These are phyloP conservation scores for Syncephalastrum sp. DNA, from an alignment of 371 early-diverging fungal species.

Conservation along the genomic window DNA sequence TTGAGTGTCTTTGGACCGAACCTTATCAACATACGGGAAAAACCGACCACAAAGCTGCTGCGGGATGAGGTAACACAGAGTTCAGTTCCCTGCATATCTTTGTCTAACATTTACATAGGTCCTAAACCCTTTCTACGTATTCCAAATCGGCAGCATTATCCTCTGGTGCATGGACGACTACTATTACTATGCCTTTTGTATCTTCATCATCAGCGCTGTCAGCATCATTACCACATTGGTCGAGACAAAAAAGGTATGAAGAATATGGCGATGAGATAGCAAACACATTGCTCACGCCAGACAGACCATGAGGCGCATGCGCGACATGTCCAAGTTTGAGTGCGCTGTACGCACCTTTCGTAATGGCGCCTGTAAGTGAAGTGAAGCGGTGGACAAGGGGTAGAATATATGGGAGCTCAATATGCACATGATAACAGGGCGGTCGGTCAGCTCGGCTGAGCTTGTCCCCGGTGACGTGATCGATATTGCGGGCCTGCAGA, in stretches of 20 bases:
- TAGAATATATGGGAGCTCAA: no score
- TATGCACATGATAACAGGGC: constrained; percentile 31
- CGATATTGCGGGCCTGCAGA: constrained; percentile 70
- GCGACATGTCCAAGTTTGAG: constrained; percentile 84
- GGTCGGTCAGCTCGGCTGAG: constrained; percentile 74
- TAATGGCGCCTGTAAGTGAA: constrained; percentile 60
- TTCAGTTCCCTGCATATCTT: constrained; percentile 5
- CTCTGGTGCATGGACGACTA: constrained; percentile 95
- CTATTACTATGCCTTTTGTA: constrained; percentile 93
- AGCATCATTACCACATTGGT: constrained; percentile 79
- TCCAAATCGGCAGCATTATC: constrained; percentile 87
- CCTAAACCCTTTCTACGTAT: constrained; percentile 91
- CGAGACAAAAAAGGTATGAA: constrained; percentile 76
- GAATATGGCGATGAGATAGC: background rate
- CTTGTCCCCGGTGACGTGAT: constrained; percentile 95
- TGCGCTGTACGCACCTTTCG: constrained; percentile 80
- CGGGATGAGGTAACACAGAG: constrained; percentile 69
- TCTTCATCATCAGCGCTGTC: constrained; percentile 78
- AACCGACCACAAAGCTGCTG: constrained; percentile 71
- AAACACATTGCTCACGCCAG: background rate
- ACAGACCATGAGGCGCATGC: constrained; percentile 74
- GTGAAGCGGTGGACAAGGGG: constrained; percentile 1
- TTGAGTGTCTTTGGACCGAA: constrained; percentile 84
- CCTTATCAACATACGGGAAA: constrained; percentile 78
- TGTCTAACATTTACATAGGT: constrained; percentile 20